These are phyloP conservation scores for Picea abies DNA, from an alignment of 83 land plant species.

Conservation along the genomic window DNA sequence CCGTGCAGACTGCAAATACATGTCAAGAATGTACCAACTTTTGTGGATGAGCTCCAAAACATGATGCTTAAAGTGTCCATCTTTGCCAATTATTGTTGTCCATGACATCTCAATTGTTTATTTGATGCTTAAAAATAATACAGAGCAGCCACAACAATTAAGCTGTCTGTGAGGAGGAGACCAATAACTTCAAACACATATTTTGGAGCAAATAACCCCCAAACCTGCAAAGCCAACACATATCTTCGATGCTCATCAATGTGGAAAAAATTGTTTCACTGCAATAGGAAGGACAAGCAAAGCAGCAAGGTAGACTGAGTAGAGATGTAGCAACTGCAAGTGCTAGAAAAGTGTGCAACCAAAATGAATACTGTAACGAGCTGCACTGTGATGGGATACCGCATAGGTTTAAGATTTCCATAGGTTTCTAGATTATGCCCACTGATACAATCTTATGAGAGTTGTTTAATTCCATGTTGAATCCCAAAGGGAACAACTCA, in stretches of 20 bases:
- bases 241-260: constrained; percentile 6
- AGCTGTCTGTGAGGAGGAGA: constrained; percentile 68
- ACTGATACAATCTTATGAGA: neutral
- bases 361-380: neutral
- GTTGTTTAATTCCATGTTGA: neutral
- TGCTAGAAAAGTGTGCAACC: neutral
- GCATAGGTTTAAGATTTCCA: neutral
- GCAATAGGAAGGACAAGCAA: neutral
- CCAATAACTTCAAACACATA: constrained; percentile 93
- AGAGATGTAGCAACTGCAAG: neutral
- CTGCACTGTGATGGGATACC: neutral
- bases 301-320: neutral
- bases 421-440: neutral
- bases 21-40: neutral
- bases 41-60: neutral
- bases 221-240: constrained; percentile 66
- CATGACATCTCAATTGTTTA: neutral
- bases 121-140: constrained; percentile 30
- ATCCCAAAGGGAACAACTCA: neutral
- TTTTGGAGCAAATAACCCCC: constrained; percentile 99
- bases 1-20: no score
- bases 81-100: neutral
- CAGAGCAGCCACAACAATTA: constrained; percentile 51
- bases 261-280: neutral
- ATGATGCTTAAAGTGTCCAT: neutral